Percentiles rank a stretch among this genome's conserved stretches.
These are phyloP conservation scores for Petunia hybrid DNA, from an alignment of 305 asterid genomes.

Conservation along the genomic window DNA sequence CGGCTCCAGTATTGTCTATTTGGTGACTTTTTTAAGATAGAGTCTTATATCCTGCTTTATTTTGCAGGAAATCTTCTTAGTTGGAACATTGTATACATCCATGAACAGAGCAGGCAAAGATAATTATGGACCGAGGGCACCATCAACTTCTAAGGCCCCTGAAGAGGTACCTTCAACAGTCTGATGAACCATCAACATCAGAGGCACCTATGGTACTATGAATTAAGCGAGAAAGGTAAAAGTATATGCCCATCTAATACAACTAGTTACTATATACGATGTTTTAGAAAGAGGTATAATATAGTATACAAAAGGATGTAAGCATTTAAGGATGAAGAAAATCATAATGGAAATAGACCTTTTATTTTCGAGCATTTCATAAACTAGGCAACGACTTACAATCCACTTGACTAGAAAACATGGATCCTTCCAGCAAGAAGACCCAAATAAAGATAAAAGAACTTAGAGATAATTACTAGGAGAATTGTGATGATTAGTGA, in stretches of 20 bases:
- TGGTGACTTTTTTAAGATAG: conserved; percentile 1
- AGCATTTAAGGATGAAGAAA: neutral
- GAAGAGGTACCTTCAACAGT: too few relatives aligned
- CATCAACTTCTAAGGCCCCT: too few relatives aligned
- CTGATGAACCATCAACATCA: too few relatives aligned
- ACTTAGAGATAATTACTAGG: neutral
- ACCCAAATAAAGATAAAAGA: neutral
- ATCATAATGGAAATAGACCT: neutral
- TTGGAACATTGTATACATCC: neutral
- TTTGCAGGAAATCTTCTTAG: neutral
- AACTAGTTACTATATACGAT: neutral
- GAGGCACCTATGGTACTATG: neutral
- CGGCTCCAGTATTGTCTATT: neutral
- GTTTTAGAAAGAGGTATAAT: neutral
- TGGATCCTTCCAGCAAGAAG: neutral
- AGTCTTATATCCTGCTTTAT: neutral
- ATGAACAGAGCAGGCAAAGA: neutral
- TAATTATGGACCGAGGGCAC: neutral
- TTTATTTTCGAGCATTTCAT: neutral
- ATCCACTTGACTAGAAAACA: neutral
- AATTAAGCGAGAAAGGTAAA: neutral
- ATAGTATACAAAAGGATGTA: neutral
- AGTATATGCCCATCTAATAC: neutral
- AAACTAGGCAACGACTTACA: neutral
- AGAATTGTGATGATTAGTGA: neutral